A percentile compares a stretch with the other conserved stretches of the same genome.
Conservation (phyloP, 2,329 filamentous ascomycete species). For the Fusarium sp. region DNA sequence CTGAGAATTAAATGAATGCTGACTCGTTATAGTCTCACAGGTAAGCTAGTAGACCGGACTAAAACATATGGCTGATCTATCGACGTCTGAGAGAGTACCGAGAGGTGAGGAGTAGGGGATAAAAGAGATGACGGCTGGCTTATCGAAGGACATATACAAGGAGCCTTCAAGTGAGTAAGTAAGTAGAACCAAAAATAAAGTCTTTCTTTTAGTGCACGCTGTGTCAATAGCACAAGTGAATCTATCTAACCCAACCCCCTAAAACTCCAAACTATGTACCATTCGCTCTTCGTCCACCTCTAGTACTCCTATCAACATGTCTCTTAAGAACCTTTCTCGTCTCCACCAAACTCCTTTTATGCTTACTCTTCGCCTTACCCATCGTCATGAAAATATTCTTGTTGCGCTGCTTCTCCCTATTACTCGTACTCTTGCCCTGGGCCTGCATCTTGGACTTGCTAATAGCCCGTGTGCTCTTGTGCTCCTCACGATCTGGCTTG, state of each 20-base stretch:
- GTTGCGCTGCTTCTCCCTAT: constrained; percentile 94
- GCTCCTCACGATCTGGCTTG: constrained; percentile 80
- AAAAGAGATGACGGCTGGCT: neutral
- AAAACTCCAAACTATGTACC: constrained; percentile 46
- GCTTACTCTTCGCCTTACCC: constrained; percentile 94
- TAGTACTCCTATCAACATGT: constrained; percentile 85
- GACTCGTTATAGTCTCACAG: neutral
- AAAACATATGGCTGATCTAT: neutral
- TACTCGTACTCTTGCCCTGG: constrained; percentile 95
- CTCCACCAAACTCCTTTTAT: constrained; percentile 92
- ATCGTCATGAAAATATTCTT: constrained; percentile 99
- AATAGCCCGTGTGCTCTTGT: constrained; percentile 87
- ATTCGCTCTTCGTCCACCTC: constrained; percentile 85
- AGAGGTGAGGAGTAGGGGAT: too few relatives aligned
- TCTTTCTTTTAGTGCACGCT: constrained; percentile 25
- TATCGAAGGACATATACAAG: neutral
- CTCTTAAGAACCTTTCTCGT: constrained; percentile 83
- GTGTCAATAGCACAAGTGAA: constrained; percentile 29
- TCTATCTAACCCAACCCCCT: constrained; percentile 1
- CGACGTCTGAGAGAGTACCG: neutral
- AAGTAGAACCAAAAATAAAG: constrained; percentile 7
- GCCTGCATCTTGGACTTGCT: constrained; percentile 87
- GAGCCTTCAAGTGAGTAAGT: neutral
- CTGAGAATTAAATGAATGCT: neutral
- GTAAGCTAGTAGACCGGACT: neutral